Base-by-base conservation (phyloP, 73 alveolate genomes). In the Stentor coeruleus region DNA sequence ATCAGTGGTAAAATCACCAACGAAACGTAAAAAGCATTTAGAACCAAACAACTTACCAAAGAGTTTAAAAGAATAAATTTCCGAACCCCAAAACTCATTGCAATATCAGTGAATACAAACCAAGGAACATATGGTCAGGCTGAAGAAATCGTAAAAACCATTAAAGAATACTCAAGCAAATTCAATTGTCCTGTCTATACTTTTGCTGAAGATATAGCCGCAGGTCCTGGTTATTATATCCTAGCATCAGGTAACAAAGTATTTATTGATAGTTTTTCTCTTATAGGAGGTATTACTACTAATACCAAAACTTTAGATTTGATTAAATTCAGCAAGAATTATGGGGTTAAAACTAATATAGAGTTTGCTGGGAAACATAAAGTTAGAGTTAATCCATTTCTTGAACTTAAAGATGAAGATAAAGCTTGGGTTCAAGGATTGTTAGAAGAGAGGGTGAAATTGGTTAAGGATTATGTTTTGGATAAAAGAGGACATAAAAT, bases 11-110 rank as follows among this genome's bases (percentile, higher is more conserved):
- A n/a, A n/a, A n/a, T n/a, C n/a, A n/a, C n/a, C n/a, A n/a, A n/a
- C n/a, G n/a, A n/a, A n/a, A n/a, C n/a, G n/a, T n/a, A n/a, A n/a
- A n/a, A n/a, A n/a, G n/a, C n/a, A n/a, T n/a, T n/a, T n/a, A n/a
- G n/a, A n/a, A n/a, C n/a, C n/a, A n/a, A n/a, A n/a, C n/a, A n/a
- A n/a, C n/a, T n/a, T n/a, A n/a, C n/a, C n/a, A n/a, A n/a, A n/a
- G n/a, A n/a, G n/a, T n/a, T n/a, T n/a, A n/a, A n/a, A n/a, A n/a
- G n/a, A n/a, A n/a, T n/a, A n/a, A n/a, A n/a, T n/a, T n/a, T n/a
- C n/a, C n/a, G n/a, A n/a, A n/a, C n/a, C n/a, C 83, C 83, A 37
- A 37, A 40, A n/a, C 33, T 75, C 80, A 75, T 75, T 38, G 83
- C 83, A n/a, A 66, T 75, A 37, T 75, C 83, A 20, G 33, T 75